Evolutionary conservation across 108 stramenopile genomes (phyloP), one percentile per base, ranked within the genome.

Genomic region (Pseudonitzschia multistriata): DNA sequence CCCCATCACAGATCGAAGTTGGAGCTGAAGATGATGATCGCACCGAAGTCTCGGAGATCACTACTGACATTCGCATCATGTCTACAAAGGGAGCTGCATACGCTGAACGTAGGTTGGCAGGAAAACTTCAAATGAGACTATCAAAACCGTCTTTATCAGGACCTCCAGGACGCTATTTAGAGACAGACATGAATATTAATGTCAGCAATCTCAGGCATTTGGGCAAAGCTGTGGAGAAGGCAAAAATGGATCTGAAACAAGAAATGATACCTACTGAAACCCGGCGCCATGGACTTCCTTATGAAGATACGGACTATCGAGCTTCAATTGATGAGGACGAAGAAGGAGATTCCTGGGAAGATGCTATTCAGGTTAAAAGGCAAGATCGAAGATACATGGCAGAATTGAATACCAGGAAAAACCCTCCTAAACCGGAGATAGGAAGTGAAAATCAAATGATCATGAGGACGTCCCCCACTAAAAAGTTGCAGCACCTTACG

Each of bases 41-140:
- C 13, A 72, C 62, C 33, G 62, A 72, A 33, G 71, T 72, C 25
- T 72, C 71, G 10, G 71, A 72, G 49, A 63, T 72, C 60, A 64
- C 71, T 10, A 40, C 59, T 31, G 52, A 63, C 52, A 28, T 47
- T 64, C 49, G 71, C 21, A 62, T 42, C 27, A 19, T 29, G 8
- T 54, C 27, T 19, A 47, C 35, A n/a, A 29, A 29, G 49, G 48
- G 63, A 11, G 52, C 52, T 11, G 14, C 31, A 11, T 35, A 53
- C 21, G 60, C 49, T 22, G 42, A 60, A 72, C 62, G 36, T 52
- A 35, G 71, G 24, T 54, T 49, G 49, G n/a, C 24, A 59, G 39
- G 73, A 66, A 54, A 47, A 36, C 22, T 35, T 66, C 24, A 65
- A 60, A 60, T 56, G 65, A 36, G 55, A 48, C 29, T 48, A 7